Evolutionary conservation across 108 stramenopile species (phyloP).

Genomic region (Aurantiochytrium sp.): DNA sequence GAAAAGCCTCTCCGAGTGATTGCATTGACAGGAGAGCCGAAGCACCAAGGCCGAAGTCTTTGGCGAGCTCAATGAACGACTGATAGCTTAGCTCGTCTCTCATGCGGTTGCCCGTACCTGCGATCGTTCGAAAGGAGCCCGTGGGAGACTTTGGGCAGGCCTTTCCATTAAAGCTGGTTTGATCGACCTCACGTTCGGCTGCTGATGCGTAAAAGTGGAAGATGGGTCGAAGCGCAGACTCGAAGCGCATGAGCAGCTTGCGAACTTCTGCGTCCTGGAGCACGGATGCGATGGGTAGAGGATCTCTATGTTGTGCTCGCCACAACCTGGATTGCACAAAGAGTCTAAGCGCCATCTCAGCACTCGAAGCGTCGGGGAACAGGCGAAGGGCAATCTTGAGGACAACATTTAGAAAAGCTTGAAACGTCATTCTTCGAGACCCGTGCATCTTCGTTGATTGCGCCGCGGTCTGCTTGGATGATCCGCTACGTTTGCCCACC

Average conservation of each 20-base stretch:
- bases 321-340: slow-evolving; percentile 53
- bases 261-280: slow-evolving; percentile 31
- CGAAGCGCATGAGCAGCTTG: slow-evolving; percentile 33
- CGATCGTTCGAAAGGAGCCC: too few relatives aligned
- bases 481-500: slow-evolving; percentile 27
- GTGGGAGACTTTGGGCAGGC: too few relatives aligned
- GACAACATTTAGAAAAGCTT: slow-evolving; percentile 36
- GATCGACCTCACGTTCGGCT: neutral
- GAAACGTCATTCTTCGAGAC: neutral
- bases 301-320: slow-evolving; percentile 20
- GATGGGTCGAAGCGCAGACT: slow-evolving; percentile 24
- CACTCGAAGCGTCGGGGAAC: slow-evolving; percentile 11
- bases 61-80: slow-evolving; percentile 42
- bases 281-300: neutral
- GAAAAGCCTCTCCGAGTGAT: slow-evolving; percentile 52
- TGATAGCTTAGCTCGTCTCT: slow-evolving; percentile 34
- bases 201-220: slow-evolving; percentile 33
- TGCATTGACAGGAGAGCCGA: slow-evolving; percentile 36
- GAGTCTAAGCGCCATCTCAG: slow-evolving; percentile 30
- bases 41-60: slow-evolving; percentile 41
- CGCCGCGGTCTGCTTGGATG: neutral
- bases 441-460: neutral
- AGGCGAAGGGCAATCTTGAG: slow-evolving; percentile 30
- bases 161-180: too few relatives aligned
- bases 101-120: slow-evolving; percentile 31